phyloP scores from a whole-genome alignment of 2,329 filamentous ascomycete genomes.

The Helicocarpus griseus region DNA sequence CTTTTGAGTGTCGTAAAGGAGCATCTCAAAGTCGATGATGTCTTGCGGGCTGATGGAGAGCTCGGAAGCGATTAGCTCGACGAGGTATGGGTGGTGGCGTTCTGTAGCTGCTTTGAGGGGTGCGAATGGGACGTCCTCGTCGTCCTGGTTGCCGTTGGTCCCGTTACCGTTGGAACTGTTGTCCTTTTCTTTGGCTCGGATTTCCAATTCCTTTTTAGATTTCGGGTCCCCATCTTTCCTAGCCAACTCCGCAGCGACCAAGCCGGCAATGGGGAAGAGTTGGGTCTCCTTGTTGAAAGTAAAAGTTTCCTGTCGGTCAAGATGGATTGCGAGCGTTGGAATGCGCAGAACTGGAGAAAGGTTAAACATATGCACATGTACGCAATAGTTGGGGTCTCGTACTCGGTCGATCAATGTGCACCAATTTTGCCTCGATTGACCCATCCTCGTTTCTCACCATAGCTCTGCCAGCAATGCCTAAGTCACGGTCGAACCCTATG shows the following conservation, averaged over 20 bases:
- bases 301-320: constrained; percentile 77
- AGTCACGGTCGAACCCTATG: constrained; percentile 79
- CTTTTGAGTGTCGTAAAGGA: constrained; percentile 95
- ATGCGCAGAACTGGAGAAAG: constrained; percentile 59
- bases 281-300: constrained; percentile 96
- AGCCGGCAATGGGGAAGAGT: constrained; percentile 82
- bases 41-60: constrained; percentile 60
- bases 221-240: constrained; percentile 45
- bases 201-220: constrained; percentile 20
- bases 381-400: constrained; percentile 13
- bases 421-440: constrained; percentile 68
- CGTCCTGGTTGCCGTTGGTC: neutral
- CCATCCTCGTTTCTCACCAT: constrained; percentile 68
- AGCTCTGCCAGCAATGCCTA: constrained; percentile 79
- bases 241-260: constrained; percentile 83
- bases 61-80: constrained; percentile 75
- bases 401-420: constrained; percentile 80
- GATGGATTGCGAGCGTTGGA: constrained; percentile 86
- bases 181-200: constrained; percentile 33
- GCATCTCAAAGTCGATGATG: constrained; percentile 86
- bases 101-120: constrained; percentile 69
- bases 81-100: constrained; percentile 78
- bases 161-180: constrained; percentile 31
- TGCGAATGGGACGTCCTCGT: constrained; percentile 43
- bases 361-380: neutral